Percentiles rank a stretch among this genome's conserved stretches.
Conservation (phyloP, 2,329 filamentous ascomycete species). For the Achaetomium macrosporum region DNA sequence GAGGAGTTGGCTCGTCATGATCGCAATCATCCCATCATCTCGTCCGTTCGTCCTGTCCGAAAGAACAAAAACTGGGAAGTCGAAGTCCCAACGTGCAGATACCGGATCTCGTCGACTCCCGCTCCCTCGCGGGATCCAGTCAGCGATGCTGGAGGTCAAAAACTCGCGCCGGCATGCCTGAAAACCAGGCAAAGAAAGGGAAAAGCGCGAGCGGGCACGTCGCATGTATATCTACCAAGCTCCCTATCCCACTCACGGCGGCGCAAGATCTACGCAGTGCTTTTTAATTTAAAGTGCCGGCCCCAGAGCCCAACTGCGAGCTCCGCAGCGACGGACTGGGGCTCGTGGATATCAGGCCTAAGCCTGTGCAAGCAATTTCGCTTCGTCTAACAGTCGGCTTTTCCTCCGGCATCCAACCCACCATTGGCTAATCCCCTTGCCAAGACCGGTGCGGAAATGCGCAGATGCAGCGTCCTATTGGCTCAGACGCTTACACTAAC, state of each 20-base stretch:
- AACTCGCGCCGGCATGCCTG: conserved; percentile 11
- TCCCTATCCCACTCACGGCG: not conserved
- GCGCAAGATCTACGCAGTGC: conserved; percentile 1
- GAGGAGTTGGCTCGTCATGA: conserved; percentile 24
- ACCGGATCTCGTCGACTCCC: conserved; percentile 9
- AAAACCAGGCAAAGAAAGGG: not conserved
- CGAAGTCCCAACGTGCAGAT: not conserved
- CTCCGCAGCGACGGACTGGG: conserved; percentile 1
- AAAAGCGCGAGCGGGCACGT: conserved; percentile 9
- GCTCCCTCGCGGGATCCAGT: not conserved
- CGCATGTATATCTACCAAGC: conserved; percentile 9
- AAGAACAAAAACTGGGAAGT: not conserved
- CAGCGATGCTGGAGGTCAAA: conserved; percentile 11
- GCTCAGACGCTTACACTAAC: not conserved
- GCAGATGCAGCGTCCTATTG: conserved; percentile 3
- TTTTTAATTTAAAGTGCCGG: conserved; percentile 16
- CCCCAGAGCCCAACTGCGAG: conserved; percentile 1
- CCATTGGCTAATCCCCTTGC: conserved; percentile 12
- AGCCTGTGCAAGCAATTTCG: conserved; percentile 18
- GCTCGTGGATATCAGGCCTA: conserved; percentile 2
- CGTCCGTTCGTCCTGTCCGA: conserved; percentile 5
- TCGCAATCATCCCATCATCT: conserved; percentile 21
- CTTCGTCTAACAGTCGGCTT: conserved; percentile 14
- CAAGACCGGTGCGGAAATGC: conserved; percentile 6
- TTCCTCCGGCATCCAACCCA: conserved; percentile 1